Conservation (phyloP, 2,329 filamentous ascomycete genomes). For the Calonectria crousiana region DNA sequence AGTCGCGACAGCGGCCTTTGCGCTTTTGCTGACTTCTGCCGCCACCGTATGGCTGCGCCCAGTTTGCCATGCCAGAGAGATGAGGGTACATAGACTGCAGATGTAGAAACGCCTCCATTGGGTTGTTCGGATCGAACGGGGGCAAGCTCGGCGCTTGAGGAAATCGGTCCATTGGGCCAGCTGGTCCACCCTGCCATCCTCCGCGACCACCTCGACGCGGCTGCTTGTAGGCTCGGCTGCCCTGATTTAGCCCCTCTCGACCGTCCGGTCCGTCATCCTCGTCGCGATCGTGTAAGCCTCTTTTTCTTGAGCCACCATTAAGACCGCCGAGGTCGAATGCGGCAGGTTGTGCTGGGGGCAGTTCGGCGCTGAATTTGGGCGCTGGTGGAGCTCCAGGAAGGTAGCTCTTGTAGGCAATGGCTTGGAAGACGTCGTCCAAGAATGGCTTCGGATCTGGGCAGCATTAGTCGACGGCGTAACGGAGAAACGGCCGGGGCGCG, state of each 20-base stretch:
- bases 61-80: slow-evolving; percentile 54
- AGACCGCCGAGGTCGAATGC: slow-evolving; percentile 20
- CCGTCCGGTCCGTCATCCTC: slow-evolving; percentile 34
- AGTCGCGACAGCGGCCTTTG: slow-evolving; percentile 73
- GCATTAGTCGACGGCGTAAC: slow-evolving; percentile 26
- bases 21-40: slow-evolving; percentile 49
- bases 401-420: slow-evolving; percentile 73
- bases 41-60: slow-evolving; percentile 46
- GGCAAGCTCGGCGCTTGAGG: slow-evolving; percentile 49
- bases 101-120: slow-evolving; percentile 71
- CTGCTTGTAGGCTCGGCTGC: slow-evolving; percentile 69
- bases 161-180: slow-evolving; percentile 29
- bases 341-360: slow-evolving; percentile 35
- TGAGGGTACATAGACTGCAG: slow-evolving; percentile 70
- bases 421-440: slow-evolving; percentile 77
- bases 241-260: slow-evolving; percentile 41
- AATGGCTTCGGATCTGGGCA: slow-evolving; percentile 61
- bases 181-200: slow-evolving; percentile 30
- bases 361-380: slow-evolving; percentile 40
- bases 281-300: slow-evolving; percentile 50
- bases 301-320: slow-evolving; percentile 48
- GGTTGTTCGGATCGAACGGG: slow-evolving; percentile 69
- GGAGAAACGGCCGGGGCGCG: background rate
- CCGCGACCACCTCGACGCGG: slow-evolving; percentile 64
- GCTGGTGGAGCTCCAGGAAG: slow-evolving; percentile 65